These are phyloP conservation scores for Eimeria necatrix DNA, from an alignment of 169 alveolate genomes.

Conservation along the genomic window DNA sequence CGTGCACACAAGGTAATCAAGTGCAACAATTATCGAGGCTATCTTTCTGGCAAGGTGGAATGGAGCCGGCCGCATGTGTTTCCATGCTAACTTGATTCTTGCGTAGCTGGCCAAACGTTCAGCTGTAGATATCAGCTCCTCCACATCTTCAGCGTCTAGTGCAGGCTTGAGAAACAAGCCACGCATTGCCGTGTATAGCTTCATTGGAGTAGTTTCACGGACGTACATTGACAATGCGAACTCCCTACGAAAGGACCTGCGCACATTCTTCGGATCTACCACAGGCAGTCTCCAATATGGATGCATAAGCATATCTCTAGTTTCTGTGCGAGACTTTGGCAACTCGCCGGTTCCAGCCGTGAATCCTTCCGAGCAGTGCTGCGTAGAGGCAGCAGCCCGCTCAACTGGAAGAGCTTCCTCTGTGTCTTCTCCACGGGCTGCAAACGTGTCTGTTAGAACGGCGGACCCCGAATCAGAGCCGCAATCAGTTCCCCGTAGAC, in stretches of 20 bases:
- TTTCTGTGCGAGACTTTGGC: too few species aligned
- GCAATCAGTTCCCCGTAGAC: too few species aligned
- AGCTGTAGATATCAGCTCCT: neutral
- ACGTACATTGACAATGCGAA: neutral
- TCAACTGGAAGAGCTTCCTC: too few species aligned
- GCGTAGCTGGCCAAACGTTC: neutral
- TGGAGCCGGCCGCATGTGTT: too few species aligned
- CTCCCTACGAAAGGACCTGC: neutral
- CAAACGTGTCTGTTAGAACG: too few species aligned
- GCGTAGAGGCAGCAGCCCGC: too few species aligned
- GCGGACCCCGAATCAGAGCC: too few species aligned
- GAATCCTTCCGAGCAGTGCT: too few species aligned
- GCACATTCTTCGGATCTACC: neutral
- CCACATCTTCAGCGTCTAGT: neutral
- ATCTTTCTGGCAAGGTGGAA: too few species aligned
- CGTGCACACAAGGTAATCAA: slow-evolving; percentile 6
- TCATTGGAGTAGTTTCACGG: neutral
- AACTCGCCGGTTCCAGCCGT: too few species aligned
- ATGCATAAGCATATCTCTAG: neutral
- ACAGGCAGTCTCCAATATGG: neutral
- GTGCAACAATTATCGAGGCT: neutral
- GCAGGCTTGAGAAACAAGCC: neutral
- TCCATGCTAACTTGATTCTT: too few species aligned
- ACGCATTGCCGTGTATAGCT: neutral
- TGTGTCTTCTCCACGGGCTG: too few species aligned